phyloP scores from a whole-genome alignment of 148 eudicot genomes.

The Spergularia bocconei region DNA sequence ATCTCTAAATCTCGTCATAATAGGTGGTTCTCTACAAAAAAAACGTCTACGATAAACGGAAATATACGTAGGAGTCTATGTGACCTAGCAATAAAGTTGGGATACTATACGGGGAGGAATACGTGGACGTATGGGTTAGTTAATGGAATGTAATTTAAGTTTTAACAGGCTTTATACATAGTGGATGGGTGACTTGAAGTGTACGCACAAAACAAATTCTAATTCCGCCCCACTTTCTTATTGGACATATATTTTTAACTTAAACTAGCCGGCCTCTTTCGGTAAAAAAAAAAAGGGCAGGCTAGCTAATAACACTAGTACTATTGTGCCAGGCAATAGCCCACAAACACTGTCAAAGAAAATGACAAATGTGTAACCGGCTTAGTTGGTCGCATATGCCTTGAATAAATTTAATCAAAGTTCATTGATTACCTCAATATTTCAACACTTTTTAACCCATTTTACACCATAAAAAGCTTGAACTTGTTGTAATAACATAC shows the following conservation, averaged over 20 bases:
- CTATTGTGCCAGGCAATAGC: neutral
- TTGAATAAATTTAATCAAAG: constrained; percentile 3
- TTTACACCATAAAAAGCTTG: neutral
- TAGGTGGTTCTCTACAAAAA: too few species aligned
- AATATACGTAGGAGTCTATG: too few species aligned
- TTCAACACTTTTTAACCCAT: neutral
- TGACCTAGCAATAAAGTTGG: too few species aligned
- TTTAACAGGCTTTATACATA: neutral
- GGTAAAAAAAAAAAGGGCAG: constrained; percentile 4
- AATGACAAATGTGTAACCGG: too few species aligned
- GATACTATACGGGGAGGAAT: constrained; percentile 1
- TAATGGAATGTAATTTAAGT: constrained; percentile 17
- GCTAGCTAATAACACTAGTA: neutral
- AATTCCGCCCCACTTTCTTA: neutral
- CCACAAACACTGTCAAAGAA: neutral
- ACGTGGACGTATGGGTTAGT: neutral
- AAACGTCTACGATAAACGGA: too few species aligned
- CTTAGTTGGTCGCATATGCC: constrained; percentile 10
- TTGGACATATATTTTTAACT: neutral
- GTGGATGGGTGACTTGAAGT: constrained; percentile 9
- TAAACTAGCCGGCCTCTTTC: constrained; percentile 1
- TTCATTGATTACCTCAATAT: neutral
- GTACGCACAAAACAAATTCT: neutral
- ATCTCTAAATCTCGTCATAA: too few species aligned
- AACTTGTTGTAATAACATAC: too few species aligned